Percentiles rank a stretch among this genome's conserved stretches.
Conservation (phyloP, 2,329 filamentous ascomycete species). For the Geosmithia flava region DNA sequence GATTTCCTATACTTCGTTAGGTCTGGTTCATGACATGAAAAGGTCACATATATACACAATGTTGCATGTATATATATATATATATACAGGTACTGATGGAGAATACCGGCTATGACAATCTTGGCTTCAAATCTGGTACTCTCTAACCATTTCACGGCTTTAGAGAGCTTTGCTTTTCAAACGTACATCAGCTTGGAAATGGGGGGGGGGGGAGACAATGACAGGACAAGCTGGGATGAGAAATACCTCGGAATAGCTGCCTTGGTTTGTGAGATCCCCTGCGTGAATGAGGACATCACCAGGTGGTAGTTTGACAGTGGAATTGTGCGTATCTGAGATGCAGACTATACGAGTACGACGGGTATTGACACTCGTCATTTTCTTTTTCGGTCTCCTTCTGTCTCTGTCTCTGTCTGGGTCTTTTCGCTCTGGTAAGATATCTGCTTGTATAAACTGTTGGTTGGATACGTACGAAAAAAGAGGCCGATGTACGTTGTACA, state of each 20-base stretch:
- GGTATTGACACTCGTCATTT: background rate
- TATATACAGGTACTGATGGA: background rate
- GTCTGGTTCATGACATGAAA: background rate
- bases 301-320: conserved; percentile 48
- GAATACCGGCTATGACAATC: conserved; percentile 53
- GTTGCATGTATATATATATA: no score
- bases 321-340: conserved; percentile 67
- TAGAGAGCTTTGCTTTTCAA: conserved; percentile 32
- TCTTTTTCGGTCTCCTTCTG: no score
- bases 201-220: background rate
- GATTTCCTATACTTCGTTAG: conserved; percentile 44
- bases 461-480: background rate
- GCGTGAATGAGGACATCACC: conserved; percentile 68
- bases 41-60: no score
- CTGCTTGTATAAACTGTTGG: background rate
- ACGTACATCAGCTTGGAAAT: background rate
- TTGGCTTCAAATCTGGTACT: conserved; percentile 56
- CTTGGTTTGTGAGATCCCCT: conserved; percentile 66
- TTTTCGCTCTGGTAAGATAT: no score
- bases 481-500: background rate
- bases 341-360: conserved; percentile 54
- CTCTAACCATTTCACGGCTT: conserved; percentile 54
- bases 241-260: conserved; percentile 40
- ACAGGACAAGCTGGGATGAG: background rate
- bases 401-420: no score